phyloP scores from a whole-genome alignment of 1,284 basidiomycete genomes.

The Schizophyllum amplum region DNA sequence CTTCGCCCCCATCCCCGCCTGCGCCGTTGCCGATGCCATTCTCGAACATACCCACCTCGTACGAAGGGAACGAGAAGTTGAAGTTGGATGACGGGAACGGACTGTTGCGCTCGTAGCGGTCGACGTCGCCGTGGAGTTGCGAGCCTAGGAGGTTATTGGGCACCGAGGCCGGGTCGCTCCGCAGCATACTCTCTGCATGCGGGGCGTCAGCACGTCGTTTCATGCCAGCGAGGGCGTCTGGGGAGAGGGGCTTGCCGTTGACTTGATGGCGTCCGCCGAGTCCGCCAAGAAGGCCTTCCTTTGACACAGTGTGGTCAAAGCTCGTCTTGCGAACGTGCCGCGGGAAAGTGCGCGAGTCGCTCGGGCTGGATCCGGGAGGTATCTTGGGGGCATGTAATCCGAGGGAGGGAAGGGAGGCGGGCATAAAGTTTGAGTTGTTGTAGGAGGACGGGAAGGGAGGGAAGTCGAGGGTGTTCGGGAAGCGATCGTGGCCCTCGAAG shows the following conservation, averaged over 20 bases:
- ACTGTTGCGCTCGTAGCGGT: slow-evolving; percentile 30
- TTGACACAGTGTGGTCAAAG: slow-evolving; percentile 82
- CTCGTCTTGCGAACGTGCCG: slow-evolving; percentile 85
- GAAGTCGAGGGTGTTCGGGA: slow-evolving; percentile 27
- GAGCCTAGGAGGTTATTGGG: slow-evolving; percentile 31
- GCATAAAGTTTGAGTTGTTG: slow-evolving; percentile 47
- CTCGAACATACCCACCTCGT: slow-evolving; percentile 57
- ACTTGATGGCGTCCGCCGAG: slow-evolving; percentile 66
- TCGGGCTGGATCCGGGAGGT: slow-evolving; percentile 24
- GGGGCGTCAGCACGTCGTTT: slow-evolving; percentile 72
- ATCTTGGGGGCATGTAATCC: slow-evolving; percentile 50
- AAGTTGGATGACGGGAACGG: slow-evolving; percentile 70
- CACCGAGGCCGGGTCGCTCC: slow-evolving; percentile 55
- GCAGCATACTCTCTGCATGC: slow-evolving; percentile 67
- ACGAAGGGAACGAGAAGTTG: slow-evolving; percentile 67
- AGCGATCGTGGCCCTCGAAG: slow-evolving; percentile 27
- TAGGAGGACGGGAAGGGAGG: slow-evolving; percentile 35
- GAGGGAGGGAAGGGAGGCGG: slow-evolving; percentile 58
- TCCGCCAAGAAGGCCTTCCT: slow-evolving; percentile 51
- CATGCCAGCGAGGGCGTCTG: slow-evolving; percentile 52
- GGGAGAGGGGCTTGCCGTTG: slow-evolving; percentile 62
- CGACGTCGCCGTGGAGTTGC: slow-evolving; percentile 19
- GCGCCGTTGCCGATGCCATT: background rate
- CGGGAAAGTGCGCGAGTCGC: slow-evolving; percentile 56
- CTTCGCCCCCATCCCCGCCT: slow-evolving; percentile 9